Evolutionary conservation across 495 filamentous ascomycete genomes (phyloP), one percentile per base, ranked within the genome.

Genomic region (Usnea hakonensis): DNA sequence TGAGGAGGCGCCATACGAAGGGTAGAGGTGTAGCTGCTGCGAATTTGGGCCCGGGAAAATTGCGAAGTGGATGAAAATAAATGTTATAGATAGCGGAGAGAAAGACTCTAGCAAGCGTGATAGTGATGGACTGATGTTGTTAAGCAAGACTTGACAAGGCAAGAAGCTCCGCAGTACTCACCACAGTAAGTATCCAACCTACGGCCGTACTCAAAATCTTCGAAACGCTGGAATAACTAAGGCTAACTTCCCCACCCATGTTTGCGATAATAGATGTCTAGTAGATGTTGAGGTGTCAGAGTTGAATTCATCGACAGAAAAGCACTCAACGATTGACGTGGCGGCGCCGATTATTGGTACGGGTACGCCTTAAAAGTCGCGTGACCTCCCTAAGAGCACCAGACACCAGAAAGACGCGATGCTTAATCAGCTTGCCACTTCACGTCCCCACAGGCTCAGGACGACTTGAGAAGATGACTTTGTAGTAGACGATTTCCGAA

Each of bases 401-500:
- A n/a, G n/a, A n/a, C 30, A 19, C 13, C 9, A 23, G 14, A 30
- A n/a, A 33, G 19, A 55, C 38, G 52, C 36, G 21, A 32, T 28
- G 43, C 35, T 38, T 7, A 35, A 26, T 33, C 37, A 36, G 21
- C 5, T 6, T 38, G 58, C 52, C 33, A 9, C 41, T 26, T 65
- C 41, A 62, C 58, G 53, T 65, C 46, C 77, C 71, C 40, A 97
- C 95, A 60, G 94, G 94, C 74, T 98, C 94, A 38, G 94, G 94
- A 56, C 94, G 79, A 68, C 77, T 79, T 62, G 87, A 87, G 76
- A 98, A 98, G 19, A 97, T 73, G 58, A 98, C 72, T 77, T 97
- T 97, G 68, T 85, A 93, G 73, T 85, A 61, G 54, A 98, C 82
- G 64, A 98, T 83, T 72, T 97, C 92, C 62, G 90, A 83, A 66